These are phyloP conservation scores for Wickerhamomyces queroliae DNA, from an alignment of 805 yeast genomes.

Conservation along the genomic window DNA sequence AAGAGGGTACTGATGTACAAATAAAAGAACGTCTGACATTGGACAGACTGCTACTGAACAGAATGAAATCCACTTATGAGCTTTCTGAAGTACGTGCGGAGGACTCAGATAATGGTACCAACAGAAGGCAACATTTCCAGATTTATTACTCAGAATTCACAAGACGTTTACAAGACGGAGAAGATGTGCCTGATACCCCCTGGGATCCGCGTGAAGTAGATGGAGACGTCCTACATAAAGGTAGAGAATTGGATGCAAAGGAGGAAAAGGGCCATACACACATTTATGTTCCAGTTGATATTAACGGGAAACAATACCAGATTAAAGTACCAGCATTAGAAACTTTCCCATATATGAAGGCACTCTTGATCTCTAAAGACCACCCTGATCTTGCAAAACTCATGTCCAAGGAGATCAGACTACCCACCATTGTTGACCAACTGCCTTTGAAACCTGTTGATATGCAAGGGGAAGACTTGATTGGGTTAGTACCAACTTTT, in stretches of 20 bases:
- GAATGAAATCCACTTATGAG: background rate
- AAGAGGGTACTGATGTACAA: background rate
- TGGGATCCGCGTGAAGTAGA: too few relatives aligned
- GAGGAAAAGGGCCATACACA: background rate
- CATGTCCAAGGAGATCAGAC: background rate
- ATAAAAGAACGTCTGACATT: background rate
- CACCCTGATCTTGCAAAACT: constrained; percentile 7
- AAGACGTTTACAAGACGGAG: too few relatives aligned
- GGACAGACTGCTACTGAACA: background rate
- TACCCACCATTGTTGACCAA: constrained; percentile 4
- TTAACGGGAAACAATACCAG: constrained; percentile 2
- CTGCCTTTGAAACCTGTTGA: constrained; percentile 4
- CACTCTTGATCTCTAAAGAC: constrained; percentile 13
- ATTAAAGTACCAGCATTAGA: constrained; percentile 12
- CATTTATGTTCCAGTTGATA: constrained; percentile 6
- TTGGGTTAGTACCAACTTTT: constrained; percentile 18
- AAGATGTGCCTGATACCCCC: too few relatives aligned
- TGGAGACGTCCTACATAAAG: too few relatives aligned
- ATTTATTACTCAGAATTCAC: background rate
- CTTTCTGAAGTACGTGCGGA: background rate
- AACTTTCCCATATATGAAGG: constrained; percentile 10
- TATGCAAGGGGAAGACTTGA: constrained; percentile 1
- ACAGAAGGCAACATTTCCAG: background rate
- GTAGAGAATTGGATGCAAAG: background rate
- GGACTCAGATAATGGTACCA: background rate